Evolutionary conservation across 495 filamentous ascomycete species (phyloP).

Genomic region (Mytilinidion resinicola): DNA sequence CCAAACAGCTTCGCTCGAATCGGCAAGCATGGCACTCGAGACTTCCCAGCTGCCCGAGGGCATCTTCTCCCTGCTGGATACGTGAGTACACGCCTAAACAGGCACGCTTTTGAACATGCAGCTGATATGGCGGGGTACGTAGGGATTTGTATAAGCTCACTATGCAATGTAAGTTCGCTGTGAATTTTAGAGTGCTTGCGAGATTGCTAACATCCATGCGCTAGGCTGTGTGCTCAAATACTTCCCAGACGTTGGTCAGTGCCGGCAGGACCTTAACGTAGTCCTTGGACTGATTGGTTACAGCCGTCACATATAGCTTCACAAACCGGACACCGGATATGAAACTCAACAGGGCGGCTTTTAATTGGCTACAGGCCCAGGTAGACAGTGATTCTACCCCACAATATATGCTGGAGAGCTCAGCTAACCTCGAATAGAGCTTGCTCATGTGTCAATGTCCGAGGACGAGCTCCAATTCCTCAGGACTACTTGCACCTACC

Average conservation of each 20-base stretch:
- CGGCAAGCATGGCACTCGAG: no score
- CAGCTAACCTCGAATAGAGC: conserved; percentile 44
- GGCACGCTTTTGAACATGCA: no score
- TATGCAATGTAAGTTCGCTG: conserved; percentile 63
- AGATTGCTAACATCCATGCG: background rate
- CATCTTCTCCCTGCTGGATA: conserved; percentile 88
- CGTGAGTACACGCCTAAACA: conserved; percentile 32
- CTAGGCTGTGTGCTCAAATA: conserved; percentile 76
- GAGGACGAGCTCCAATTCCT: conserved; percentile 74
- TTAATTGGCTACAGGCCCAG: conserved; percentile 77
- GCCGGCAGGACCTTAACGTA: background rate
- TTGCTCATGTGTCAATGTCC: conserved; percentile 69
- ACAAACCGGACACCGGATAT: conserved; percentile 93
- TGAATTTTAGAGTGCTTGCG: background rate
- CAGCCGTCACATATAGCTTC: conserved; percentile 77
- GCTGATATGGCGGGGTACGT: no score
- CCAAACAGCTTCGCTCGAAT: no score
- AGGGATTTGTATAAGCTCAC: conserved; percentile 93
- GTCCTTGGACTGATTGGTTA: background rate
- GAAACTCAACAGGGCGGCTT: conserved; percentile 77
- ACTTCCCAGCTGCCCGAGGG: conserved; percentile 18
- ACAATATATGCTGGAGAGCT: background rate
- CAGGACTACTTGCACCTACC: conserved; percentile 71
- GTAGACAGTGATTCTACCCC: conserved; percentile 53
- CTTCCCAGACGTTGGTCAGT: conserved; percentile 71